Base-by-base conservation (phyloP, 2,329 filamentous ascomycete genomes). In the Penicillium expansum region DNA sequence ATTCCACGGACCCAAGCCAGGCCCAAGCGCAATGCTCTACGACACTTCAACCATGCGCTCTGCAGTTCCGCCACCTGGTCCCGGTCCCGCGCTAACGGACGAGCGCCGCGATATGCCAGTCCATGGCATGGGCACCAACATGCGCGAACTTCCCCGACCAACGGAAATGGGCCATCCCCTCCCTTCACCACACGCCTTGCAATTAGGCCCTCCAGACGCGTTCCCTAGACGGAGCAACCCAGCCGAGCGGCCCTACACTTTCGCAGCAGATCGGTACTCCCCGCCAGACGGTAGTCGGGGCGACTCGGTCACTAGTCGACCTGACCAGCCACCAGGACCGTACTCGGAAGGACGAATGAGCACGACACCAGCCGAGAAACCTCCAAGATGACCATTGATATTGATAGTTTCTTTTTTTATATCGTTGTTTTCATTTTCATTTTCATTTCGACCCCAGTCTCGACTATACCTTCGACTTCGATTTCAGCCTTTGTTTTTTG, bases 171-270 rank as follows among this genome's bases (percentile, higher is more conserved):
- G 60, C 29, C 69, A 72, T n/a, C 64, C 63, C 7, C 53, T 72
- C 16, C 71, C 70, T 35, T 68, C 69, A 10, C 68, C 70, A 27
- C 69, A 67, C 44, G 56, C 64, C 5, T 54, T 73, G 13, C 68
- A 72, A 48, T 52, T 71, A 16, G 67, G 70, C 3, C 68, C 67
- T 14, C 64, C 65, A 39, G 66, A 70, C 22, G 41, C 63, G 1
- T 66, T 72, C 20, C 50, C 63, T 18, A 62, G 69, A n/a, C 59
- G 67, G 35, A 59, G 58, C 38, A 58, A 58, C 22, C 44, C 65
- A 8, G 62, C 60, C 22, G 68, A 72, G 20, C 62, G 65, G 63
- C 22, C 47, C 58, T 54, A 59, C 48, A 24, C 9, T 18, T 56
- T 65, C 35, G 57, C 59, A 9, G 55, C 64, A 14, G 69, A 70